phyloP scores from a whole-genome alignment of 495 filamentous ascomycete species.

The Pseudomonodictys pantanalensis region DNA sequence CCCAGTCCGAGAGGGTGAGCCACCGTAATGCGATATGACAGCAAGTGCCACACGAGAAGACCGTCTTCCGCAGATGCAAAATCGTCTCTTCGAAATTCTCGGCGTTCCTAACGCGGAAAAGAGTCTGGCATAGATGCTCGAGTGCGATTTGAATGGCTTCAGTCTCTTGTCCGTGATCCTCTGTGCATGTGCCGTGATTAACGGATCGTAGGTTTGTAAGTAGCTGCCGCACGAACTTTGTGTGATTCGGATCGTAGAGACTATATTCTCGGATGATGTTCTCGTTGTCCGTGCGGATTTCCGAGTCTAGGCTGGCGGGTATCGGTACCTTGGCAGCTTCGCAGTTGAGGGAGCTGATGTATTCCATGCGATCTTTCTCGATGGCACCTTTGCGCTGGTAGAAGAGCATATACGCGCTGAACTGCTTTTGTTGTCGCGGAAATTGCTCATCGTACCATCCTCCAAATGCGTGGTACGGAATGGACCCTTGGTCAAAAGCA shows the following conservation, averaged over 20 bases:
- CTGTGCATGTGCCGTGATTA: constrained; percentile 47
- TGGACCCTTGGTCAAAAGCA: constrained; percentile 67
- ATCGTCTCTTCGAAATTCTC: constrained; percentile 60
- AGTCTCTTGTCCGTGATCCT: constrained; percentile 56
- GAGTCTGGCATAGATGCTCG: constrained; percentile 73
- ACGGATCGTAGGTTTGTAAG: constrained; percentile 50
- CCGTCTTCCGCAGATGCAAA: constrained; percentile 51
- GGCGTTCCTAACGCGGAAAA: constrained; percentile 69
- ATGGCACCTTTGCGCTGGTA: constrained; percentile 79
- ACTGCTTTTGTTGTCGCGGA: constrained; percentile 43
- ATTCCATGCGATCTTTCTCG: constrained; percentile 43
- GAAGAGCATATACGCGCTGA: constrained; percentile 90
- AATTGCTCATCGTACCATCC: constrained; percentile 55
- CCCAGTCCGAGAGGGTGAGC: constrained; percentile 53
- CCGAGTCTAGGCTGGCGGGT: constrained; percentile 53
- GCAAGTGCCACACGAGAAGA: constrained; percentile 55
- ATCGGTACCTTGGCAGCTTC: constrained; percentile 58
- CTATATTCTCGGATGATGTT: constrained; percentile 72
- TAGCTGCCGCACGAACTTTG: constrained; percentile 61
- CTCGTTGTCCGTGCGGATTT: constrained; percentile 71
- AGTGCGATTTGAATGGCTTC: constrained; percentile 64
- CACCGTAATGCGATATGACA: constrained; percentile 62
- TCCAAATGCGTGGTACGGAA: constrained; percentile 77
- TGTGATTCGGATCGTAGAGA: constrained; percentile 72
- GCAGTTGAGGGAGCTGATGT: constrained; percentile 31